Base-by-base conservation (phyloP, 805 yeast genomes). In the Spathaspora passalidarum region DNA sequence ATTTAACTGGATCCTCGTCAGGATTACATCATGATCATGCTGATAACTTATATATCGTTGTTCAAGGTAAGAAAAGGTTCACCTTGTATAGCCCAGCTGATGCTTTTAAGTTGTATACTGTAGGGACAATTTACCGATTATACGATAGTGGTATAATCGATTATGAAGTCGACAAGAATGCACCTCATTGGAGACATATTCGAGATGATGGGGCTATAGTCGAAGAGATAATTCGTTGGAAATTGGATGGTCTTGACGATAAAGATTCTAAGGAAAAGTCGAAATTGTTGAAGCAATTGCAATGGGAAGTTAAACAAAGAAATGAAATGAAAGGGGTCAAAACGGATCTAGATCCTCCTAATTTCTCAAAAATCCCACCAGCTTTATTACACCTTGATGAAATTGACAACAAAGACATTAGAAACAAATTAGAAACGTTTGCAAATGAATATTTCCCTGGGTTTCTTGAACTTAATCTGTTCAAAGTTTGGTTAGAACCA, bases 21-120 rank as follows among this genome's bases (percentile, higher is more conserved):
- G 92, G 92, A 0, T 63, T 86, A 10, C 92, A 86, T 54, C 92
- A 86, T 59, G 92, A 86, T 59, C 91, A 85, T 62, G 88, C 91
- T 1, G 91, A 85, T 57, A 86, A 86, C 55, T 64, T 86, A 29
- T 86, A 86, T 57, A 69, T 85, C 4, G 78, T 86, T 1, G 57
- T 80, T 1, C 63, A 72, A 21, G 94, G 92, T 0, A 57, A 54
- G 6, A 86, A 86, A 55, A 59, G 90, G 49, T 86, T 86, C 60
- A 84, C 91, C 0, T 54, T 86, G 5, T 84, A 75, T 56, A 69
- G 83, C 4, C 92, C 94, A 1, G 65, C 66, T 20, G 86, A 81
- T 55, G 88, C 84, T 0, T 60, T 60, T 2, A 73, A 74, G 47
- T 63, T 86, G 59, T 73, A 75, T 59, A 84, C 90, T 0, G 80